Evolutionary conservation across 371 early-diverging fungal species (phyloP).

Genomic region (Furculomyces boomerangus): DNA sequence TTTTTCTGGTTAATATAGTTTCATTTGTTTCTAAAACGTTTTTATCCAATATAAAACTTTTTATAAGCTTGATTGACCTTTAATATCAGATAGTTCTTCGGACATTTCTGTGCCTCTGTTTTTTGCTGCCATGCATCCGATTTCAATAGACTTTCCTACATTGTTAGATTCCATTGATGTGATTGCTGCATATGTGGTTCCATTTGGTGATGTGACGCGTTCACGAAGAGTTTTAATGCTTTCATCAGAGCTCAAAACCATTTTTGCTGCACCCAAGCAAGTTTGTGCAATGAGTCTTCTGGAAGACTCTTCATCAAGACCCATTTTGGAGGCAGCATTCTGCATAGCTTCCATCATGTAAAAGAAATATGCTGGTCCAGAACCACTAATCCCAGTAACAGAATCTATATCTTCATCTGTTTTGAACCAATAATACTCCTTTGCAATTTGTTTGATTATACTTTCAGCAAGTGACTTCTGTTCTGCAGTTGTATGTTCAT

Average conservation of each 20-base stretch:
- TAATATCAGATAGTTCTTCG: constrained; percentile 6
- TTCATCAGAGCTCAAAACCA: constrained; percentile 53
- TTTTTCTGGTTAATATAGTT: too few relatives aligned
- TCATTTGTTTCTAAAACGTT: too few relatives aligned
- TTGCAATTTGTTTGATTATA: constrained; percentile 51
- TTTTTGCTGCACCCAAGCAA: constrained; percentile 71
- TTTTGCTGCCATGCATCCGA: constrained; percentile 9
- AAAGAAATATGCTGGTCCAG: constrained; percentile 89
- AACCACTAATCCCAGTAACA: constrained; percentile 74
- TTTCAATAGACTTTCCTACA: constrained; percentile 11
- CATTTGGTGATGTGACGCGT: constrained; percentile 85
- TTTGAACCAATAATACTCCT: constrained; percentile 62
- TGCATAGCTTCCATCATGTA: constrained; percentile 78
- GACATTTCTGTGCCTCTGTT: constrained; percentile 13
- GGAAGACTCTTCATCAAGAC: constrained; percentile 55
- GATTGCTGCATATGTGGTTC: constrained; percentile 84
- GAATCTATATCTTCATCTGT: constrained; percentile 56
- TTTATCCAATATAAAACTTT: too few relatives aligned
- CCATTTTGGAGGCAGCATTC: constrained; percentile 59
- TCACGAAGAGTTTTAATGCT: constrained; percentile 47
- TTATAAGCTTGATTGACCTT: too few relatives aligned
- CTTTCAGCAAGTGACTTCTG: constrained; percentile 44
- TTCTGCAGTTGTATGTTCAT: constrained; percentile 28
- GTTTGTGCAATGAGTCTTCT: constrained; percentile 70
- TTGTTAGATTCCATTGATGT: constrained; percentile 40